Evolutionary conservation across 768 basidiomycete genomes (phyloP), one percentile per base, ranked within the genome.

Genomic region (Stropharia rugosoannulata): DNA sequence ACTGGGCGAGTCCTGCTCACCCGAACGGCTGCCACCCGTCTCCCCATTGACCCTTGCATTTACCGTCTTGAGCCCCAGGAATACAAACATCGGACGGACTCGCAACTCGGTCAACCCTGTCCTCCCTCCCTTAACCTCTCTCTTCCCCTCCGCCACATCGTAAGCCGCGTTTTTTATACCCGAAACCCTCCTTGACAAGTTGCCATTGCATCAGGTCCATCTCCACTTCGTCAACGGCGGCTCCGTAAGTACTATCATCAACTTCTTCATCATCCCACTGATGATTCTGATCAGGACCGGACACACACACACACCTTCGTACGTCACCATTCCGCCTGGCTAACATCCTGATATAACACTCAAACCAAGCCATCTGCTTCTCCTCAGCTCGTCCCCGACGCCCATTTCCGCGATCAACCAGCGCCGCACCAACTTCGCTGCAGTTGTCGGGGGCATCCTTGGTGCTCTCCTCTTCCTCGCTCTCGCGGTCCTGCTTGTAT

Each of bases 11-110:
- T 57, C 27, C 38, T 45, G 27, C 16, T 22, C 12, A 1, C 15
- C 9, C 27, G 11, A 5, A 40, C 19, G 25, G 41, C 16, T 16
- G 16, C 48, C 27, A 8, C 35, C 39, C 29, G 29, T 32, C 15
- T 36, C 25, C 16, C 35, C 11, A n/a, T n/a, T n/a, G n/a, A n/a
- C n/a, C n/a, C n/a, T n/a, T 16, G 12, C 47, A 9, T 15, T 43
- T 46, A 22, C 12, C 27, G 51, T 51, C 38, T 59, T 51, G 51
- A 64, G 61, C 41, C 59, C 59, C 40, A 54, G 56, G 15, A 55
- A 57, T 36, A 62, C 53, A 1, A 18, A 53, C n/a, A 50, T 62
- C 35, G 63, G 63, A n/a, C 59, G 54, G 9, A 64, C n/a, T n/a
- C n/a, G 63, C 38, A 60, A 59, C 38, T 35, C 42, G 8, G 56